phyloP scores from a whole-genome alignment of 2,329 filamentous ascomycete genomes.

The Ploettnerulaceae sp. region DNA sequence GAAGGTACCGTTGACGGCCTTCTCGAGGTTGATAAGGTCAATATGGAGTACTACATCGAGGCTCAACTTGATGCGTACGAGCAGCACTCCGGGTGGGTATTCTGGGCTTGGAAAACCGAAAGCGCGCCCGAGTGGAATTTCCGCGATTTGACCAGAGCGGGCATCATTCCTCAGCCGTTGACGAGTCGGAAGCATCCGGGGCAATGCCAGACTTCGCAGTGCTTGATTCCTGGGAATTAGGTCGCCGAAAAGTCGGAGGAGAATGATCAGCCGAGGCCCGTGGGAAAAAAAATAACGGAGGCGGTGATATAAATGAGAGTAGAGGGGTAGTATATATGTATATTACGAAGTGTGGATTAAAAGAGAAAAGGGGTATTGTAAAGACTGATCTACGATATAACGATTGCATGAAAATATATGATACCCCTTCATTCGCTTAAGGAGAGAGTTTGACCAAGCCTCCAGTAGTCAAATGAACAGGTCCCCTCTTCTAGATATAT shows the following conservation, averaged over 20 bases:
- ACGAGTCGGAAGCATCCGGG: slow-evolving; percentile 28
- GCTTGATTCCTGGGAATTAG: slow-evolving; percentile 30
- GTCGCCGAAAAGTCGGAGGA: too few species aligned
- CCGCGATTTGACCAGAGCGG: slow-evolving; percentile 37
- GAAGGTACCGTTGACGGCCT: slow-evolving; percentile 42
- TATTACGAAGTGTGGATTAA: slow-evolving; percentile 5
- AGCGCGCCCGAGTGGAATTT: slow-evolving; percentile 40
- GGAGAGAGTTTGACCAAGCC: background rate
- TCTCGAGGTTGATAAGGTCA: slow-evolving; percentile 35
- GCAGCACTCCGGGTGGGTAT: slow-evolving; percentile 37
- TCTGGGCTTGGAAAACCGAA: slow-evolving; percentile 42
- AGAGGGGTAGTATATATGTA: background rate
- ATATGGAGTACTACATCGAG: slow-evolving; percentile 39
- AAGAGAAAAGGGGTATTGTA: background rate
- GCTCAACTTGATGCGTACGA: slow-evolving; percentile 42
- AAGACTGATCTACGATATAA: slow-evolving; percentile 7
- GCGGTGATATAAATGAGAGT: background rate
- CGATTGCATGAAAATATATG: slow-evolving; percentile 7
- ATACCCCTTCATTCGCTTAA: slow-evolving; percentile 22
- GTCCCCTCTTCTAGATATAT: background rate
- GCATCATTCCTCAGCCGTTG: slow-evolving; percentile 37
- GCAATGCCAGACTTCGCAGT: slow-evolving; percentile 29
- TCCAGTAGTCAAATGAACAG: too few species aligned
- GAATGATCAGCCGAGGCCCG: background rate
- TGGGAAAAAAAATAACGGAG: background rate